Conservation (phyloP, 2,329 filamentous ascomycete species). For the Neobulgaria alba region DNA sequence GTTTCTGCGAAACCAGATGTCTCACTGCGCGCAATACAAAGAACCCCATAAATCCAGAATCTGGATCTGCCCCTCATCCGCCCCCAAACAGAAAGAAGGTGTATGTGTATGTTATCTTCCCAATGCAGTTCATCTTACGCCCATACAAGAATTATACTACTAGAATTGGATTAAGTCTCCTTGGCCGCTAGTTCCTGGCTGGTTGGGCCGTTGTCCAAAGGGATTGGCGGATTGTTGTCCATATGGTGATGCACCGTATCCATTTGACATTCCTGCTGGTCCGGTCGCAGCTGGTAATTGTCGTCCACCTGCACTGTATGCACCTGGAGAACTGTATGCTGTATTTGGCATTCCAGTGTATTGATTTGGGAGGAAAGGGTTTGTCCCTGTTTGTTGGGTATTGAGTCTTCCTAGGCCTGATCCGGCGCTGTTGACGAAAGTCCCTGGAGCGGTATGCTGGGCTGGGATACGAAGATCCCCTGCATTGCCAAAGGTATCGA, state of each 20-base stretch:
- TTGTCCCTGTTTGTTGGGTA: constrained; percentile 56
- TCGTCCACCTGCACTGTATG: constrained; percentile 23
- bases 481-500: constrained; percentile 97
- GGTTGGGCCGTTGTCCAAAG: constrained; percentile 42
- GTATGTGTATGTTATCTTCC: neutral
- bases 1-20: no score
- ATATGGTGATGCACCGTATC: constrained; percentile 32
- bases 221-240: constrained; percentile 41
- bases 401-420: constrained; percentile 64
- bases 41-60: neutral
- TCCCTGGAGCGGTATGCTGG: constrained; percentile 92
- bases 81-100: neutral
- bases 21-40: no score
- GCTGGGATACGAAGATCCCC: constrained; percentile 91
- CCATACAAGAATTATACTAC: no score
- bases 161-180: constrained; percentile 29
- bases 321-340: constrained; percentile 37
- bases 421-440: constrained; percentile 93
- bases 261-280: constrained; percentile 44
- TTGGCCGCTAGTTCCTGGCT: constrained; percentile 37
- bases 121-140: neutral
- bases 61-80: neutral
- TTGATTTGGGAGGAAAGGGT: constrained; percentile 80
- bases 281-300: constrained; percentile 49
- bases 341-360: constrained; percentile 67